Base-by-base conservation (phyloP, 768 basidiomycete genomes). In the Chlorophyllum brunneum region DNA sequence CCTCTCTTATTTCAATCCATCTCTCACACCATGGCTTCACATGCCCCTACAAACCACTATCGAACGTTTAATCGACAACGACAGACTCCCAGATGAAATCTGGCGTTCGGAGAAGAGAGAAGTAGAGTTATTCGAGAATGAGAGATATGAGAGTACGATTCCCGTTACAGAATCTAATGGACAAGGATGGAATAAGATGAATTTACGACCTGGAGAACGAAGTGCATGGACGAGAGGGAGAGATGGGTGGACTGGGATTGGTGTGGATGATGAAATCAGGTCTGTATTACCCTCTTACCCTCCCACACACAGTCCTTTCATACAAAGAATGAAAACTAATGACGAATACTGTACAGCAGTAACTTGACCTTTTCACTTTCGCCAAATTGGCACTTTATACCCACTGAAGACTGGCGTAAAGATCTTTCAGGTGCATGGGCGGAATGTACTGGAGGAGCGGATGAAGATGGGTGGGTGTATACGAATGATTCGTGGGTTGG, bases 111-210 rank as follows among this genome's bases (percentile, higher is more conserved):
- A 85, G 61, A 74, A 84, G 68, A 65, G 79, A 5, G 77, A 82
- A 29, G 86, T 92, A 13, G 86, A 88, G 64, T 62, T 92, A 20
- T 92, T 80, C 73, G 90, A 92, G 71, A 92, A 91, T 66, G 87
- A 92, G 63, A 74, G 90, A 15, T 84, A 77, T 31, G 51, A 45
- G 8, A 36, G 52, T 27, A 38, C 15, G 18, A 11, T 13, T 5
- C 26, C 46, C 5, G 41, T 31, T 13, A 33, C 16, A 1, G 46
- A 43, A 29, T 49, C 48, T n/a, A 41, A 20, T 30, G 38, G 42
- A 6, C 42, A 46, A 7, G 62, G 65, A 16, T 79, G 79, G 79
- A 70, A 69, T 47, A 81, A 81, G 56, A 37, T 58, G 10, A 68
- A 78, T 58, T 55, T 81, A 29, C 61, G 60, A 22, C 61, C 67